A percentile compares a stretch with the other conserved stretches of the same genome.
phyloP scores from a whole-genome alignment of 257 asterid species.

The Nicotiana otophora region DNA sequence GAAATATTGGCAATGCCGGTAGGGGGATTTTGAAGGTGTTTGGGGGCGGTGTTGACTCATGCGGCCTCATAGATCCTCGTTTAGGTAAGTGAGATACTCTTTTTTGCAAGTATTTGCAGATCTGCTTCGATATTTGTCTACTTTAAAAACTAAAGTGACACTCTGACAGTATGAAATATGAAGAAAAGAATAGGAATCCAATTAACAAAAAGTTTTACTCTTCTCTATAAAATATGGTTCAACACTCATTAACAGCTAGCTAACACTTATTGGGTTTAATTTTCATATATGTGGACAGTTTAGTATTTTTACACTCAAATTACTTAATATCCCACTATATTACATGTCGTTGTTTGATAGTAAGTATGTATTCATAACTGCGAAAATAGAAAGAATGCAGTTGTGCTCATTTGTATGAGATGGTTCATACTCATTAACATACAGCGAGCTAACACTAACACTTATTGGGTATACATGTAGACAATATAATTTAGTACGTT shows the following conservation, averaged over 20 bases:
- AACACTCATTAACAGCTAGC: neutral
- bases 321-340: neutral
- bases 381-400: too few relatives aligned
- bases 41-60: slow-evolving; percentile 8
- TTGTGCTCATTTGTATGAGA: too few relatives aligned
- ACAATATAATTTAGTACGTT: too few relatives aligned
- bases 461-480: too few relatives aligned
- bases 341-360: neutral
- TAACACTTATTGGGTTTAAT: neutral
- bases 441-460: too few relatives aligned
- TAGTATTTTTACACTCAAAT: neutral
- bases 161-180: neutral
- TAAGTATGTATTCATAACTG: too few relatives aligned
- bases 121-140: neutral
- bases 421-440: too few relatives aligned
- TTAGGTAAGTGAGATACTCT: neutral
- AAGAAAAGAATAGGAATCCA: neutral
- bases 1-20: neutral
- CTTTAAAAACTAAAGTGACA: neutral
- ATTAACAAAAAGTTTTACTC: neutral
- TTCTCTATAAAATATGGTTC: neutral
- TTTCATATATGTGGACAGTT: neutral
- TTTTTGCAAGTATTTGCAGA: neutral
- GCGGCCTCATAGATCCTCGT: neutral
- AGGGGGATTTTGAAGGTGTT: neutral